Percentiles rank a stretch among this genome's conserved stretches.
Evolutionary conservation across 768 basidiomycete species (phyloP).

Genomic region (Leccinum truebloodii): DNA sequence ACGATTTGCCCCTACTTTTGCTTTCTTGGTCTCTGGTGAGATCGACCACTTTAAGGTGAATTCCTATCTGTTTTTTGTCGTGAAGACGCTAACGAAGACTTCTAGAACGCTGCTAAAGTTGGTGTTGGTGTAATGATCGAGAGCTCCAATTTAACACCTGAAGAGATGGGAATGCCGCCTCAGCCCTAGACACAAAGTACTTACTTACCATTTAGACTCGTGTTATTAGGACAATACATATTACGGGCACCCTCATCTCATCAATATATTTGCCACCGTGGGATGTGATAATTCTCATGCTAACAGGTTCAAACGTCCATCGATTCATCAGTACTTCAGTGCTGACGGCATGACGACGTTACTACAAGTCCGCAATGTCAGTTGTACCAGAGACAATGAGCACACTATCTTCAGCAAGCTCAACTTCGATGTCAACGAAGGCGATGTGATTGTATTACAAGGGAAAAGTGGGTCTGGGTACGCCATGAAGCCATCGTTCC

Average conservation of each 20-base stretch:
- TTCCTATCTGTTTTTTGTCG: constrained; percentile 2
- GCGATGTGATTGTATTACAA: constrained; percentile 76
- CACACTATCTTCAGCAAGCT: constrained; percentile 60
- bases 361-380: constrained; percentile 54
- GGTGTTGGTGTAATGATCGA: constrained; percentile 99
- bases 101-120: constrained; percentile 87
- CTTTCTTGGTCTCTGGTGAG: constrained; percentile 93
- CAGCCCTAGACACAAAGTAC: constrained; percentile 41
- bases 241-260: constrained; percentile 20
- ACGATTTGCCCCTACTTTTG: constrained; percentile 91
- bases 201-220: constrained; percentile 30
- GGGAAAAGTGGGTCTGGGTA: constrained; percentile 81
- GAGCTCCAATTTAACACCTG: constrained; percentile 74
- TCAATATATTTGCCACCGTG: constrained; percentile 17
- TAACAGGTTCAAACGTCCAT: neutral
- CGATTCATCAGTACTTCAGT: neutral
- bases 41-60: constrained; percentile 97
- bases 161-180: constrained; percentile 75
- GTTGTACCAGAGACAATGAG: constrained; percentile 48
- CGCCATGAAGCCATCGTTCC: constrained; percentile 8
- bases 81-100: neutral
- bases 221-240: constrained; percentile 22
- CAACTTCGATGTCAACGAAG: constrained; percentile 61
- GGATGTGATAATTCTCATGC: constrained; percentile 5
- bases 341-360: constrained; percentile 29